These are phyloP conservation scores for Leishmania arabica DNA, from an alignment of 208 protist species.

Conservation along the genomic window DNA sequence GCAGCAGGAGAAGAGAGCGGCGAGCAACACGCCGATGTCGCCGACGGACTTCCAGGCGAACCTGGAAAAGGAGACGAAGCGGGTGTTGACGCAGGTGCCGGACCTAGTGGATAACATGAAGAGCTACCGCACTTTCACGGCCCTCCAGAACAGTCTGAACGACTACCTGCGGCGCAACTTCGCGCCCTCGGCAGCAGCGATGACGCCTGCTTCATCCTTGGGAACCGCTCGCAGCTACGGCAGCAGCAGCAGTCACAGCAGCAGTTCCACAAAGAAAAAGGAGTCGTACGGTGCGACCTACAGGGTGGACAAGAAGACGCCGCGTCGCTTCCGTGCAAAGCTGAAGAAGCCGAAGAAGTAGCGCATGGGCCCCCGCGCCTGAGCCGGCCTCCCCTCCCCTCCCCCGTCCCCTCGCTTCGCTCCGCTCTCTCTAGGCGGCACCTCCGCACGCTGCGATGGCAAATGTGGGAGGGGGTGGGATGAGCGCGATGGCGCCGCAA, in stretches of 20 bases:
- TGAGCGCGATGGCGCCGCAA: not conserved
- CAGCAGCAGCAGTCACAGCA: not conserved
- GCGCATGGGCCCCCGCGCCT: not conserved
- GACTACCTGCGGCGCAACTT: conserved; percentile 86
- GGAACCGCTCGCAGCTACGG: not conserved
- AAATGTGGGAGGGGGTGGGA: not conserved
- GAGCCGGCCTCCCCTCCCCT: not conserved
- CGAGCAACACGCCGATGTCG: not conserved
- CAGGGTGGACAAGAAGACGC: conserved; percentile 24
- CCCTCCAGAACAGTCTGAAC: conserved; percentile 80
- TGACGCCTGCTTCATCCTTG: not conserved
- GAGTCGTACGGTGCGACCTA: not conserved
- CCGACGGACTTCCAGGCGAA: conserved; percentile 34
- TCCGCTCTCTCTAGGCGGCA: not conserved
- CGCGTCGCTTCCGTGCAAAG: conserved; percentile 23
- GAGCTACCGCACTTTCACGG: conserved; percentile 81
- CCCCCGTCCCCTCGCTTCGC: not conserved
- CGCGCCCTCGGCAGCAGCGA: conserved; percentile 28
- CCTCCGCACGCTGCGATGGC: not conserved
- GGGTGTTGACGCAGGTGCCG: conserved; percentile 50
- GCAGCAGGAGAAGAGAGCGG: conserved; percentile 39
- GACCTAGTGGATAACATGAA: conserved; percentile 54
- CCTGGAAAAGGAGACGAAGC: conserved; percentile 43
- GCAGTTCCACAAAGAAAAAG: not conserved
- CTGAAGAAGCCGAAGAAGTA: conserved; percentile 18